phyloP scores from a whole-genome alignment of 2,329 filamentous ascomycete species.

The Harringtonia lauricola region DNA sequence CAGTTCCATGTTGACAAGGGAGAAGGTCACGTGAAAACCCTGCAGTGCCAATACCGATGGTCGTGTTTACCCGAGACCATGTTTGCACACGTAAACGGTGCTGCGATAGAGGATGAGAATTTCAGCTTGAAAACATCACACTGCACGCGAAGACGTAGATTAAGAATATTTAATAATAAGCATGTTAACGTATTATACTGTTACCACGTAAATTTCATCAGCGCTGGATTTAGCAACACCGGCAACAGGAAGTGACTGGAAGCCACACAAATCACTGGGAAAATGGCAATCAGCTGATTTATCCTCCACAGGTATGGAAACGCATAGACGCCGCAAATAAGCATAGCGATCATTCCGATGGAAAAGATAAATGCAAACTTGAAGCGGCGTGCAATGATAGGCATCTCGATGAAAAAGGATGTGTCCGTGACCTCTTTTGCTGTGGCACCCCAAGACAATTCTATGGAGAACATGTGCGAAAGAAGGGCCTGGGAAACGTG shows the following conservation, averaged over 20 bases:
- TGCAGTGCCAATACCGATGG: too few relatives aligned
- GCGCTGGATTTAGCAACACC: slow-evolving; percentile 63
- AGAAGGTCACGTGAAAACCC: too few relatives aligned
- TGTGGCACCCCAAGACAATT: slow-evolving; percentile 81
- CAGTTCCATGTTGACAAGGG: too few relatives aligned
- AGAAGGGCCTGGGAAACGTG: slow-evolving; percentile 73
- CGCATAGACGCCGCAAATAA: slow-evolving; percentile 49
- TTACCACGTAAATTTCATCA: slow-evolving; percentile 72
- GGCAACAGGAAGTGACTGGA: slow-evolving; percentile 60
- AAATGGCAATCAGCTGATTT: slow-evolving; percentile 62
- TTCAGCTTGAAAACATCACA: too few relatives aligned
- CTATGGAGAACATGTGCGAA: slow-evolving; percentile 72
- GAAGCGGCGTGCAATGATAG: slow-evolving; percentile 54
- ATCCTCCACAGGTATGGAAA: slow-evolving; percentile 59
- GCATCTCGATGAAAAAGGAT: slow-evolving; percentile 77
- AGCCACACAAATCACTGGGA: slow-evolving; percentile 64
- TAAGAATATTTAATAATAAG: too few relatives aligned
- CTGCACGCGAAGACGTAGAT: too few relatives aligned
- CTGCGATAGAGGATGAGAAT: too few relatives aligned
- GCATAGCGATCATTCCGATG: slow-evolving; percentile 47
- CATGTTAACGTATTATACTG: too few relatives aligned
- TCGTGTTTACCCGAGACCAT: too few relatives aligned
- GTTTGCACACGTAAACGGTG: too few relatives aligned
- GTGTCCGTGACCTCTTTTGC: slow-evolving; percentile 72
- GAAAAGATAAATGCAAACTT: slow-evolving; percentile 60